Conservation (phyloP, 768 basidiomycete species). For the Infundibulicybe gibba region DNA sequence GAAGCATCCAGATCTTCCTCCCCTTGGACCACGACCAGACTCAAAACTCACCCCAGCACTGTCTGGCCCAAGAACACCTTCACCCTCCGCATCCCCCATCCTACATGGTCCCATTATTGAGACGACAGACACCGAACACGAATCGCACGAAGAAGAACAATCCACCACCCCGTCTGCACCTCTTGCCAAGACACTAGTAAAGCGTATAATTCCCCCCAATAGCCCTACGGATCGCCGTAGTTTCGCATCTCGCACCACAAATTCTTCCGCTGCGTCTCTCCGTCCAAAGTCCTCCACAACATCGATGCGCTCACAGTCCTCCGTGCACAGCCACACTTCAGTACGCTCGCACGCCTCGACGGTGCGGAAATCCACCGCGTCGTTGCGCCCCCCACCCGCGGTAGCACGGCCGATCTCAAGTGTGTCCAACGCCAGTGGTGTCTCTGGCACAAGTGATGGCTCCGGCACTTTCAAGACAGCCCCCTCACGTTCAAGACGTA, state of each 20-base stretch:
- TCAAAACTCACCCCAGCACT: conserved; percentile 8
- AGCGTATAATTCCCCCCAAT: background rate
- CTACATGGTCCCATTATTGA: too few relatives aligned
- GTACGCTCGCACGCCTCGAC: conserved; percentile 25
- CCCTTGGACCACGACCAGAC: background rate
- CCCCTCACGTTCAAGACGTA: background rate
- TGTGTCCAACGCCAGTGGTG: conserved; percentile 29
- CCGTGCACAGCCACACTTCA: conserved; percentile 5
- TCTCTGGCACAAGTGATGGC: conserved; percentile 16
- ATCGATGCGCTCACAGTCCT: conserved; percentile 23
- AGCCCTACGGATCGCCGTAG: background rate
- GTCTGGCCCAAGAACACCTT: background rate
- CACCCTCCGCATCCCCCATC: background rate
- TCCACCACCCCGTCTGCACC: conserved; percentile 4
- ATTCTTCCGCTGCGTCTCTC: conserved; percentile 1
- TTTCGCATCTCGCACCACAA: background rate
- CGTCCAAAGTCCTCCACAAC: conserved; percentile 27
- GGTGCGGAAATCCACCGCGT: conserved; percentile 18
- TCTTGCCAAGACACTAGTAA: conserved; percentile 4
- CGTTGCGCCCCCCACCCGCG: conserved; percentile 12
- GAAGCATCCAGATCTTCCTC: background rate
- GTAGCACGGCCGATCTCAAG: conserved; percentile 8
- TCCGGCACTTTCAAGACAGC: conserved; percentile 2
- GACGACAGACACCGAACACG: background rate
- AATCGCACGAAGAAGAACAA: background rate